A percentile compares a stretch with the other conserved stretches of the same genome.
phyloP scores from a whole-genome alignment of 2,329 filamentous ascomycete species.

The Myriangium duriaei region DNA sequence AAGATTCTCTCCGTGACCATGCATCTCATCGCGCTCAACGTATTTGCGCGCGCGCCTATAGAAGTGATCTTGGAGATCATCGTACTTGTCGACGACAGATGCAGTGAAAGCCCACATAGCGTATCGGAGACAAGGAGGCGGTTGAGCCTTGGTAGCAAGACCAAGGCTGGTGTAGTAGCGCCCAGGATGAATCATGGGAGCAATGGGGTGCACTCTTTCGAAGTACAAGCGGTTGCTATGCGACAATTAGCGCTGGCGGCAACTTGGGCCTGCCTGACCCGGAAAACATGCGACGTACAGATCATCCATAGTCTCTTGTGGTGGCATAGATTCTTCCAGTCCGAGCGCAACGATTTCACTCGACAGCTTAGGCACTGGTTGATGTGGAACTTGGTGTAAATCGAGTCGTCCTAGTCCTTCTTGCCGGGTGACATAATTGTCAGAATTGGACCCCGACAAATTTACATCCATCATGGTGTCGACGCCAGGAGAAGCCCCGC shows the following conservation, averaged over 20 bases:
- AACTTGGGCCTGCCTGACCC: background rate
- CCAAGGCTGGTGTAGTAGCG: constrained; percentile 84
- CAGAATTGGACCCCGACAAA: background rate
- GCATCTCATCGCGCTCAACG: constrained; percentile 77
- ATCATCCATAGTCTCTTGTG: constrained; percentile 71
- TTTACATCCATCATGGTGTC: background rate
- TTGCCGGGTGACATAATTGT: background rate
- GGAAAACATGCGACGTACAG: constrained; percentile 42
- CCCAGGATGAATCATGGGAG: constrained; percentile 81
- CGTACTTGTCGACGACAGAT: constrained; percentile 69
- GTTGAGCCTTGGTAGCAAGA: constrained; percentile 71
- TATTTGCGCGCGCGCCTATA: constrained; percentile 86
- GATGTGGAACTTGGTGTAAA: background rate
- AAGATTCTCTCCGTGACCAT: constrained; percentile 79
- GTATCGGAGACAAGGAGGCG: constrained; percentile 79
- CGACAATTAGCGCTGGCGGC: constrained; percentile 13
- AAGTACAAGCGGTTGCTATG: constrained; percentile 73
- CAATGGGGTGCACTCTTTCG: constrained; percentile 72
- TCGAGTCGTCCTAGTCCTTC: background rate
- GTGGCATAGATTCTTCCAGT: constrained; percentile 68
- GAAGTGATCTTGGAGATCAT: constrained; percentile 70
- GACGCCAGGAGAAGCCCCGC: background rate
- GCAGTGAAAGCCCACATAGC: constrained; percentile 95
- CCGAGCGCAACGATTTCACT: constrained; percentile 40
- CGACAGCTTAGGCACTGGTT: background rate